These are phyloP conservation scores for Haplosporangium gracile DNA, from an alignment of 192 early-diverging fungal species.

Conservation along the genomic window DNA sequence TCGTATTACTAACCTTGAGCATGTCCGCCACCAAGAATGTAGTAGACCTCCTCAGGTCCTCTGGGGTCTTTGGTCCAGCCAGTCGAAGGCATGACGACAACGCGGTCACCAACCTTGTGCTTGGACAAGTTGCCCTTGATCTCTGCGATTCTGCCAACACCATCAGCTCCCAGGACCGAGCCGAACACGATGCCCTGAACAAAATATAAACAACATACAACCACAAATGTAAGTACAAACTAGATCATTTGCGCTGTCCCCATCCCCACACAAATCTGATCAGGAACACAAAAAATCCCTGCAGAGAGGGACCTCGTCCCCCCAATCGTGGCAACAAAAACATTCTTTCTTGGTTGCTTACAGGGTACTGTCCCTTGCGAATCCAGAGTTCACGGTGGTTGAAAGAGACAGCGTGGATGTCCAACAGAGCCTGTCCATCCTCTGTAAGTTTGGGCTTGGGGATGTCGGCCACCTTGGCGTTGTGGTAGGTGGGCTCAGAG, in stretches of 20 bases:
- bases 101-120: conserved; percentile 45
- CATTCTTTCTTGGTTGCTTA: neutral
- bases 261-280: neutral
- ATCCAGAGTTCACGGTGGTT: conserved; percentile 58
- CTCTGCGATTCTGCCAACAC: conserved; percentile 63
- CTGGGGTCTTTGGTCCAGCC: conserved; percentile 68
- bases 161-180: conserved; percentile 71
- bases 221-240: neutral
- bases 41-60: conserved; percentile 66
- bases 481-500: conserved; percentile 26
- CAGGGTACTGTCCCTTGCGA: conserved; percentile 67
- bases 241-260: neutral
- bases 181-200: conserved; percentile 57
- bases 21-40: conserved; percentile 55
- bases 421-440: conserved; percentile 26
- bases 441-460: conserved; percentile 22
- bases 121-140: conserved; percentile 38
- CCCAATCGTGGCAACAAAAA: neutral
- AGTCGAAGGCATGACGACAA: conserved; percentile 65
- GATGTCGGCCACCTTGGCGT: conserved; percentile 25
- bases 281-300: neutral
- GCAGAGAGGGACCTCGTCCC: neutral
- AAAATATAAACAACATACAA: neutral
- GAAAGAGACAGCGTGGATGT: conserved; percentile 42
- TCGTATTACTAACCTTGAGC: conserved; percentile 11